Percentiles rank a stretch among this genome's conserved stretches.
Evolutionary conservation across 1,284 basidiomycete genomes (phyloP).

Genomic region (Trichosporon faecale): DNA sequence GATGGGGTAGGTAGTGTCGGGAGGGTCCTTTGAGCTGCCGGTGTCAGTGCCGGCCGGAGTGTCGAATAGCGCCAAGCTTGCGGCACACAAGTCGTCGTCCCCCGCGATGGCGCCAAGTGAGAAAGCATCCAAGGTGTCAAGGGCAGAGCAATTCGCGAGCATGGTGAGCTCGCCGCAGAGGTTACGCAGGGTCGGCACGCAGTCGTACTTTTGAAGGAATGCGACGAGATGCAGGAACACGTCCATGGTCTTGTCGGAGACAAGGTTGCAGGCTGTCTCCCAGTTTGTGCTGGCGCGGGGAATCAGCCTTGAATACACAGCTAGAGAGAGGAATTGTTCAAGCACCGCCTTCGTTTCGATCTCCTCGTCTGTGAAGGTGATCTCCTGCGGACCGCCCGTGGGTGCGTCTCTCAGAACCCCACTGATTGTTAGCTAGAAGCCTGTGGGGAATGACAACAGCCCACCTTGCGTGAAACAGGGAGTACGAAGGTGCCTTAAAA

Average conservation of each 20-base stretch:
- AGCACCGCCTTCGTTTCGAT: not conserved
- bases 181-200: too few relatives aligned
- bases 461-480: not conserved
- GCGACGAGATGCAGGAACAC: not conserved
- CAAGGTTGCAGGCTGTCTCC: too few relatives aligned
- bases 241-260: not conserved
- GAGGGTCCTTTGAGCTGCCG: too few relatives aligned
- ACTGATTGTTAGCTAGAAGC: not conserved
- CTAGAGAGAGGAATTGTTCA: not conserved
- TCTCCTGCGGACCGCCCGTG: not conserved
- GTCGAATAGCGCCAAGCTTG: too few relatives aligned
- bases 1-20: too few relatives aligned
- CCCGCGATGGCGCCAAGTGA: too few relatives aligned
- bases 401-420: not conserved
- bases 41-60: too few relatives aligned
- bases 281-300: too few relatives aligned
- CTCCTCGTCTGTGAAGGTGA: not conserved
- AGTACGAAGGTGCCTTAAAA: not conserved
- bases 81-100: too few relatives aligned
- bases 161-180: too few relatives aligned
- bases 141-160: not conserved
- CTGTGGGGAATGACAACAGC: not conserved
- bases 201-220: not conserved
- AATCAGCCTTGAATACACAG: not conserved
- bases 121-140: too few relatives aligned